Conservation (phyloP, 495 filamentous ascomycete genomes). For the Alectoria sarmentosa region DNA sequence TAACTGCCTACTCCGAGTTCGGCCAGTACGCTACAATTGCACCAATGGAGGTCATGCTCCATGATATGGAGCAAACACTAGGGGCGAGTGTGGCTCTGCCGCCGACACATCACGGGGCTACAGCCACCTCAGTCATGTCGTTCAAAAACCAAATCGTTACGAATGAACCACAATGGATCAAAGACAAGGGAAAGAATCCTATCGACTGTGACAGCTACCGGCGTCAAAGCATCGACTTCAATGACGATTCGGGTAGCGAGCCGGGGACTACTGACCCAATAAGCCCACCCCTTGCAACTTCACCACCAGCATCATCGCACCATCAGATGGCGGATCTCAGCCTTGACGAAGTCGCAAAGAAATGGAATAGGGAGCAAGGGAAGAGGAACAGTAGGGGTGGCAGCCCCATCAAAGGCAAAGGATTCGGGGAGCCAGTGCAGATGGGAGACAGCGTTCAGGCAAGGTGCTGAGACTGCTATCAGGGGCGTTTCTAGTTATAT, state of each 20-base stretch:
- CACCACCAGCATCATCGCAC: slow-evolving; percentile 9
- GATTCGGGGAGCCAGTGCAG: neutral
- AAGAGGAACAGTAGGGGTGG: slow-evolving; percentile 3
- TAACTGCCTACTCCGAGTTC: slow-evolving; percentile 74
- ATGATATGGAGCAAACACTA: slow-evolving; percentile 75
- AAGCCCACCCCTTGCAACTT: slow-evolving; percentile 14
- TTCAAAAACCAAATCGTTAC: slow-evolving; percentile 6
- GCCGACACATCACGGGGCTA: slow-evolving; percentile 10
- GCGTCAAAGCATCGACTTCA: slow-evolving; percentile 5
- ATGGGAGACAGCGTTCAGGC: slow-evolving; percentile 5
- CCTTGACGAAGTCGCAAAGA: slow-evolving; percentile 16
- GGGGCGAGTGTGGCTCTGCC: slow-evolving; percentile 34
- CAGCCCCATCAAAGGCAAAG: neutral
- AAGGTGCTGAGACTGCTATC: neutral
- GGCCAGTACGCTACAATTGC: slow-evolving; percentile 78
- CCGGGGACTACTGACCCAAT: neutral
- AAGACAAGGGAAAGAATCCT: neutral
- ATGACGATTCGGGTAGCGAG: slow-evolving; percentile 6
- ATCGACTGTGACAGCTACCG: neutral
- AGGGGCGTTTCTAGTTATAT: neutral
- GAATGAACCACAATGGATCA: neutral
- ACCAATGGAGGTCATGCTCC: slow-evolving; percentile 84
- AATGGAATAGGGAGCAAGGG: slow-evolving; percentile 17
- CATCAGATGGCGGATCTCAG: neutral
- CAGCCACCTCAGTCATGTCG: slow-evolving; percentile 4